Conservation (phyloP, 2,329 filamentous ascomycete genomes). For the Zymoseptoria tritici region DNA sequence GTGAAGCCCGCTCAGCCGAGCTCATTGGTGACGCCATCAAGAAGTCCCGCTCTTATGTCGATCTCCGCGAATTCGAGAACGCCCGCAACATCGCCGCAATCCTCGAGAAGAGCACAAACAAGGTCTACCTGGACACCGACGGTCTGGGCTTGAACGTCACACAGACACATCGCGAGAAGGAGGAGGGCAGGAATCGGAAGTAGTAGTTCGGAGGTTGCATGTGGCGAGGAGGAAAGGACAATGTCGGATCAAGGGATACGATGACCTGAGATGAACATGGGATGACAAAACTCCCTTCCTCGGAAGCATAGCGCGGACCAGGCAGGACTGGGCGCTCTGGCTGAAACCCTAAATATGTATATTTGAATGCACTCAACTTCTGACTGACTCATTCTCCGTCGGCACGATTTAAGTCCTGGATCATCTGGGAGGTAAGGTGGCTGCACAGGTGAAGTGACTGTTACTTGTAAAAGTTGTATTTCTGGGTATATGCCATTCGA, state of each 20-base stretch:
- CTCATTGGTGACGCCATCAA: slow-evolving; percentile 99
- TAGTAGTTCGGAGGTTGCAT: not conserved
- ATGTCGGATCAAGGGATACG: not conserved
- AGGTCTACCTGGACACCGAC: slow-evolving; percentile 84
- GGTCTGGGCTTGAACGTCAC: slow-evolving; percentile 84
- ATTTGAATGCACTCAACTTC: slow-evolving; percentile 2
- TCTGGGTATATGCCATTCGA: not conserved
- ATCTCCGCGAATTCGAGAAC: slow-evolving; percentile 97
- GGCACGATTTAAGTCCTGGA: too few species aligned
- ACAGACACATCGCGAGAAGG: slow-evolving; percentile 25
- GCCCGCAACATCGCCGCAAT: slow-evolving; percentile 81
- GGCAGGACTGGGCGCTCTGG: not conserved
- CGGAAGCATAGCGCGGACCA: not conserved
- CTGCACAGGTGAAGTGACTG: too few species aligned
- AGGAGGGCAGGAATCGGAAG: slow-evolving; percentile 2
- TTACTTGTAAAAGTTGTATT: not conserved
- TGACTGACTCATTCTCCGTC: not conserved
- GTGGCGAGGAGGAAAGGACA: not conserved
- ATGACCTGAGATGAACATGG: not conserved
- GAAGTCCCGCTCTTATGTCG: slow-evolving; percentile 95
- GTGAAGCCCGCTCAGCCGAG: slow-evolving; percentile 96
- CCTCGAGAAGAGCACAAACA: slow-evolving; percentile 85
- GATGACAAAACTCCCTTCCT: not conserved
- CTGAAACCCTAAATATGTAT: not conserved
- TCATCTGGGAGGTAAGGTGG: too few species aligned